These are phyloP conservation scores for Penicillium sp. DNA, from an alignment of 2,329 filamentous ascomycete genomes.

Conservation along the genomic window DNA sequence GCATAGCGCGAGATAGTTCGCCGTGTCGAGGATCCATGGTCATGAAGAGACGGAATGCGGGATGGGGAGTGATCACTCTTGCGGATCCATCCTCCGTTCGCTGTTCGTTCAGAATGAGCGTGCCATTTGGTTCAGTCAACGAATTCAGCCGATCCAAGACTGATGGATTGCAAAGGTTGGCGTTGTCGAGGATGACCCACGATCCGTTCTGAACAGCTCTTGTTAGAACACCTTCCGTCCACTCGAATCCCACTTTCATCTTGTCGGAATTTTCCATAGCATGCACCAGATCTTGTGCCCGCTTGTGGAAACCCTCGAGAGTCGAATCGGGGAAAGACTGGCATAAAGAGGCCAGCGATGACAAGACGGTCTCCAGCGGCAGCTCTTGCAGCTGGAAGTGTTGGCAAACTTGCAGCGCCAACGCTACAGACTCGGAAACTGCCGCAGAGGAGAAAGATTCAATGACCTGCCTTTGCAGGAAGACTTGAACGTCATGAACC, in stretches of 20 bases:
- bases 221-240: constrained; percentile 89
- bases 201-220: constrained; percentile 78
- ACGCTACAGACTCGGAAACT: constrained; percentile 15
- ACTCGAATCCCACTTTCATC: constrained; percentile 72
- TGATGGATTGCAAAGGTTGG: constrained; percentile 91
- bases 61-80: constrained; percentile 72
- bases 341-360: constrained; percentile 30
- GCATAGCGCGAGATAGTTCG: constrained; percentile 91
- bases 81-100: constrained; percentile 75
- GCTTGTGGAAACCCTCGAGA: constrained; percentile 45
- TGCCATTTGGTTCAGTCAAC: constrained; percentile 81
- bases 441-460: constrained; percentile 22
- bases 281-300: constrained; percentile 48
- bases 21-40: constrained; percentile 90
- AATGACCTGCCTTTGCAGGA: constrained; percentile 44
- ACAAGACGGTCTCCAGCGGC: constrained; percentile 27
- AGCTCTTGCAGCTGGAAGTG: constrained; percentile 24
- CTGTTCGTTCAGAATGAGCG: constrained; percentile 88
- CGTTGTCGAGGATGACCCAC: constrained; percentile 95
- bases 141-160: constrained; percentile 94
- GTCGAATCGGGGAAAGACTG: constrained; percentile 42
- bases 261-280: constrained; percentile 57
- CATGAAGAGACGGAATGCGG: constrained; percentile 84
- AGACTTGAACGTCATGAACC: constrained; percentile 48
- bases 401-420: constrained; percentile 30